A percentile compares a stretch with the other conserved stretches of the same genome.
These are phyloP conservation scores for Mycotypha africana DNA, from an alignment of 371 early-diverging fungal genomes.

Conservation along the genomic window DNA sequence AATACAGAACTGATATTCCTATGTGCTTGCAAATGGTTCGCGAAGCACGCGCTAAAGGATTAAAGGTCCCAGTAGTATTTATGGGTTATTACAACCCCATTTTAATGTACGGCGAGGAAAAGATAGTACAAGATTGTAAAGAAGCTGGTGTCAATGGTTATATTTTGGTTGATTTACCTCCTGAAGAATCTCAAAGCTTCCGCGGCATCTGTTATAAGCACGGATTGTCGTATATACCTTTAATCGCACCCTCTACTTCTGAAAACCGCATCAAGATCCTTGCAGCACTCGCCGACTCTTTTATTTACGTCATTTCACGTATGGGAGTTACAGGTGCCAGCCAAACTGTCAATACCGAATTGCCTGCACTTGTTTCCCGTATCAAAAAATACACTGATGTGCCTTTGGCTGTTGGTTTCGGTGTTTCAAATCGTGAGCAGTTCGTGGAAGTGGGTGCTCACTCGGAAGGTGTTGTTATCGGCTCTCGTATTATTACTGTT, in stretches of 20 bases:
- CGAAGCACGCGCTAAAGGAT: constrained; percentile 77
- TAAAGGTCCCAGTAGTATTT: constrained; percentile 88
- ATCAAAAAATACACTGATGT: constrained; percentile 72
- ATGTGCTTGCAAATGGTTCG: constrained; percentile 77
- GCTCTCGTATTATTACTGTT: constrained; percentile 82
- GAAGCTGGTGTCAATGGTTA: constrained; percentile 91
- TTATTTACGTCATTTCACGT: constrained; percentile 92
- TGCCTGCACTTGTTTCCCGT: constrained; percentile 68
- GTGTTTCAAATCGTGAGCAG: constrained; percentile 87
- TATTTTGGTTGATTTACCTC: constrained; percentile 95
- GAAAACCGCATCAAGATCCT: constrained; percentile 77
- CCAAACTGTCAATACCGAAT: constrained; percentile 56
- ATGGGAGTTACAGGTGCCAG: constrained; percentile 91
- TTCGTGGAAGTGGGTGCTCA: constrained; percentile 79
- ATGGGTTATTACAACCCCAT: constrained; percentile 99
- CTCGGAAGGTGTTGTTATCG: constrained; percentile 94
- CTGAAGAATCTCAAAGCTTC: constrained; percentile 90
- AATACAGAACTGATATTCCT: constrained; percentile 71
- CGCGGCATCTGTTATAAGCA: constrained; percentile 64
- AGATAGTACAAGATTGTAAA: constrained; percentile 76
- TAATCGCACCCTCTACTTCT: constrained; percentile 92
- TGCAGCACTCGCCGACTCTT: constrained; percentile 79
- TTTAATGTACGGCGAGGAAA: constrained; percentile 86
- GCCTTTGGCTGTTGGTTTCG: constrained; percentile 96
- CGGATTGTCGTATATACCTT: constrained; percentile 88